These are phyloP conservation scores for Dioscorea dumetorum DNA, from an alignment of 106 monocot species.

Conservation along the genomic window DNA sequence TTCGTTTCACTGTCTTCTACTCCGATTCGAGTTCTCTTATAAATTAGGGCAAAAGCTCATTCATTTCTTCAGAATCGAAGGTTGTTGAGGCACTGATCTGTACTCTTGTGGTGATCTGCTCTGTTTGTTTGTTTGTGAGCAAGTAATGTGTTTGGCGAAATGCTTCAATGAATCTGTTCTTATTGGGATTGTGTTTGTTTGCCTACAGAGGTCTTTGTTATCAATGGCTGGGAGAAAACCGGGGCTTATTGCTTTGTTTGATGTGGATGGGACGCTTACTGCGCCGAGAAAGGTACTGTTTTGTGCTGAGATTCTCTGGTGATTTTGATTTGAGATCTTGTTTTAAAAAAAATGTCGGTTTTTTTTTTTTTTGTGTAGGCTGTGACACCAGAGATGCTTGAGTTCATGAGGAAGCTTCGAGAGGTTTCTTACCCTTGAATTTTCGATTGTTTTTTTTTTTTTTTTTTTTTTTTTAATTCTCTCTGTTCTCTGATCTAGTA, in stretches of 20 bases:
- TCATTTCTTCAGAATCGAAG: too few relatives aligned
- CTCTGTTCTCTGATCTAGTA: not conserved
- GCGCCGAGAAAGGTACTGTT: slow-evolving; percentile 76
- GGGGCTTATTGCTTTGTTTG: slow-evolving; percentile 76
- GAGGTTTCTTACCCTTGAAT: slow-evolving; percentile 33
- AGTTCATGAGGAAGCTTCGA: slow-evolving; percentile 69
- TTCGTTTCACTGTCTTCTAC: not conserved
- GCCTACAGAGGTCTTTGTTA: not conserved
- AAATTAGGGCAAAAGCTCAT: too few relatives aligned
- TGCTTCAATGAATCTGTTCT: too few relatives aligned
- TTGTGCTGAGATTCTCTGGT: not conserved
- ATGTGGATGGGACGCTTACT: slow-evolving; percentile 96
- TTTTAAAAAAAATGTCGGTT: not conserved
- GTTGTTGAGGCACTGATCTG: not conserved
- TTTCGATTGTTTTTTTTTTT: not conserved
- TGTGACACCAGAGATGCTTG: slow-evolving; percentile 62
- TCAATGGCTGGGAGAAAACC: slow-evolving; percentile 36
- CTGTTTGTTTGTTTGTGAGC: not conserved
- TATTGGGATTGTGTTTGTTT: not conserved
- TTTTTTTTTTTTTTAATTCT: not conserved
- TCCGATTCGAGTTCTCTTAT: not conserved
- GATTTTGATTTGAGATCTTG: not conserved
- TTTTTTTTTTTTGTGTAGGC: slow-evolving; percentile 21
- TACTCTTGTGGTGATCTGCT: not conserved
- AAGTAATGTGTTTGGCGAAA: not conserved